phyloP scores from a whole-genome alignment of 129 eudicot genomes.

The Artemisia tridentata region DNA sequence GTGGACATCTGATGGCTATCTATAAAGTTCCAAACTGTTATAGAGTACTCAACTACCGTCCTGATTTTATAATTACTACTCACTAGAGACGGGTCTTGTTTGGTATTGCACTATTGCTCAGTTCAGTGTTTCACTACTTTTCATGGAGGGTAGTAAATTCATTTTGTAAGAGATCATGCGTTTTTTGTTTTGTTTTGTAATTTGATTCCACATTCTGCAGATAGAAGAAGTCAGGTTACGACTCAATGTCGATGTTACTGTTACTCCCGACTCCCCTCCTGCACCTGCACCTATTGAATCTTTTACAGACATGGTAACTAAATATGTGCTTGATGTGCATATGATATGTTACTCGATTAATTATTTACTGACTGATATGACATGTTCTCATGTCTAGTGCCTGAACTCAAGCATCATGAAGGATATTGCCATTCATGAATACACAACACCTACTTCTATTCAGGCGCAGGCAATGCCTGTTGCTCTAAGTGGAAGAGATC shows the following conservation, averaged over 20 bases:
- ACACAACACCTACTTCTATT: slow-evolving; percentile 77
- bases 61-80: slow-evolving; percentile 9
- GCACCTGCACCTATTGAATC: slow-evolving; percentile 88
- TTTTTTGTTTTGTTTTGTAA: slow-evolving; percentile 6
- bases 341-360: neutral
- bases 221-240: slow-evolving; percentile 78
- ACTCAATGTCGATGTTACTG: slow-evolving; percentile 74
- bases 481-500: slow-evolving; percentile 86
- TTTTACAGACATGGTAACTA: slow-evolving; percentile 71
- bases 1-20: slow-evolving; percentile 12
- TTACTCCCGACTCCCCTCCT: slow-evolving; percentile 56
- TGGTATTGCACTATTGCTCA: neutral
- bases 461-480: slow-evolving; percentile 95
- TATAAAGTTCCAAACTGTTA: slow-evolving; percentile 2
- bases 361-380: slow-evolving; percentile 11
- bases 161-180: neutral
- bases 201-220: slow-evolving; percentile 35
- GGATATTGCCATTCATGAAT: slow-evolving; percentile 69
- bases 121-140: neutral
- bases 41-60: slow-evolving; percentile 10
- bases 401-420: slow-evolving; percentile 65
- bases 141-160: neutral
- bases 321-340: neutral
- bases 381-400: slow-evolving; percentile 33
- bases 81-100: slow-evolving; percentile 3